Evolutionary conservation across 305 asterid genomes (phyloP).

Genomic region (Fraxinus nigra): DNA sequence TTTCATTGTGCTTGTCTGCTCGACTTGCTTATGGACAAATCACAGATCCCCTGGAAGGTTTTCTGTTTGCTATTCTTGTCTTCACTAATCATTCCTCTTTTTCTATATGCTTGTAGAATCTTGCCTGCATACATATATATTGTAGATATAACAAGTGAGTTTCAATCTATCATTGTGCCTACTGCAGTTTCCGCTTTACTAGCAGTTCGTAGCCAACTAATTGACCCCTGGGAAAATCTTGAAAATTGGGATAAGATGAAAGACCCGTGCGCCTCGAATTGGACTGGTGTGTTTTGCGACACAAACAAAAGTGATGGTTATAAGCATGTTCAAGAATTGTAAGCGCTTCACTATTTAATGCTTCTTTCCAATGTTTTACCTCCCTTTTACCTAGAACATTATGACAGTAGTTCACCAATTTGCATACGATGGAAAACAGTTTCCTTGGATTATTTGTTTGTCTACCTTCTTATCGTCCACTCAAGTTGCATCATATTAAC

Average conservation of each 20-base stretch:
- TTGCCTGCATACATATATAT: neutral
- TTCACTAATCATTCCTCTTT: neutral
- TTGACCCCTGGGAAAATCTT: constrained; percentile 37
- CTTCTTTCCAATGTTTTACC: neutral
- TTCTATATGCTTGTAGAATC: neutral
- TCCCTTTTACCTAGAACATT: neutral
- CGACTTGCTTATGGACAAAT: constrained; percentile 28
- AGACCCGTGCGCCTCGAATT: constrained; percentile 47
- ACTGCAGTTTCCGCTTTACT: constrained; percentile 44
- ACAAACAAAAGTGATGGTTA: constrained; percentile 37
- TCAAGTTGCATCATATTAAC: neutral
- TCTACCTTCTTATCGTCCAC: neutral
- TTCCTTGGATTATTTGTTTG: neutral
- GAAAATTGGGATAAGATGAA: constrained; percentile 41
- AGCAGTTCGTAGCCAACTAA: constrained; percentile 37
- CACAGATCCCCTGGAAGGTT: constrained; percentile 48
- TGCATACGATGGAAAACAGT: neutral
- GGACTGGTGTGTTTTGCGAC: constrained; percentile 50
- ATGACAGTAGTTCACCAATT: neutral
- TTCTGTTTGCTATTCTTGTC: neutral
- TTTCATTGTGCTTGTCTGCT: constrained; percentile 28
- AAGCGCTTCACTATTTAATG: neutral
- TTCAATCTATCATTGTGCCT: neutral
- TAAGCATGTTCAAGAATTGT: constrained; percentile 57
- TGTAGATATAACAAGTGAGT: neutral